Percentiles rank a stretch among this genome's conserved stretches.
These are phyloP conservation scores for Fusarium domesticum DNA, from an alignment of 2,329 filamentous ascomycete genomes.

Conservation along the genomic window DNA sequence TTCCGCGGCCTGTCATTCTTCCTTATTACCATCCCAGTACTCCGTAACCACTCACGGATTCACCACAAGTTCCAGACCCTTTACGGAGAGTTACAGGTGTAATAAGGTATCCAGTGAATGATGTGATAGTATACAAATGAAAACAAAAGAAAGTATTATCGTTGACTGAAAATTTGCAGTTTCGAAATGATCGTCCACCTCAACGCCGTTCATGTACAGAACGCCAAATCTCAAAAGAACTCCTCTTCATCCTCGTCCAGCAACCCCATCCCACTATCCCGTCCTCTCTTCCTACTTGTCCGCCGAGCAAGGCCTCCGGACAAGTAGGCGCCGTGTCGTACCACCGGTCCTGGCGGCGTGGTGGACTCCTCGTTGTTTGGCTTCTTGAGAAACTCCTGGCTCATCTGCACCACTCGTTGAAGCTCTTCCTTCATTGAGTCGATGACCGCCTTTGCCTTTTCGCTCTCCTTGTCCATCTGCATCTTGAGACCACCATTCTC, in stretches of 20 bases:
- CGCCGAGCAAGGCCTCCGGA: slow-evolving; percentile 31
- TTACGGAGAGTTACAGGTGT: too few relatives aligned
- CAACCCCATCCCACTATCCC: slow-evolving; percentile 55
- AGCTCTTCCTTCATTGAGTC: slow-evolving; percentile 52
- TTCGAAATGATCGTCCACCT: slow-evolving; percentile 10
- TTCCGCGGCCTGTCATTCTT: too few relatives aligned
- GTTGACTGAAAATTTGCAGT: slow-evolving; percentile 1
- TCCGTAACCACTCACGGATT: too few relatives aligned
- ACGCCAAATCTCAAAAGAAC: slow-evolving; percentile 18
- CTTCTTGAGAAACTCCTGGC: slow-evolving; percentile 42
- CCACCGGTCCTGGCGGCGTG: slow-evolving; percentile 11
- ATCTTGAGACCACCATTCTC: slow-evolving; percentile 43
- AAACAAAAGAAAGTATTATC: slow-evolving; percentile 16
- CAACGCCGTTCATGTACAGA: slow-evolving; percentile 12
- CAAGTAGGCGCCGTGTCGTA: slow-evolving; percentile 21
- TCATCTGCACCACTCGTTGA: slow-evolving; percentile 45
- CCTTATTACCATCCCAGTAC: too few relatives aligned
- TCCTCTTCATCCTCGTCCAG: slow-evolving; percentile 52
- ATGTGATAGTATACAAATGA: slow-evolving; percentile 30
- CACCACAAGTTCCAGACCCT: too few relatives aligned
- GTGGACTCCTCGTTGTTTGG: slow-evolving; percentile 22
- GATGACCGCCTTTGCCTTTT: slow-evolving; percentile 43
- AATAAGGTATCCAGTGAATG: too few relatives aligned
- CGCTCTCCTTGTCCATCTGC: slow-evolving; percentile 38
- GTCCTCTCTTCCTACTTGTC: slow-evolving; percentile 39